phyloP scores from a whole-genome alignment of 106 monocot species.

The Gastrodia elata region DNA sequence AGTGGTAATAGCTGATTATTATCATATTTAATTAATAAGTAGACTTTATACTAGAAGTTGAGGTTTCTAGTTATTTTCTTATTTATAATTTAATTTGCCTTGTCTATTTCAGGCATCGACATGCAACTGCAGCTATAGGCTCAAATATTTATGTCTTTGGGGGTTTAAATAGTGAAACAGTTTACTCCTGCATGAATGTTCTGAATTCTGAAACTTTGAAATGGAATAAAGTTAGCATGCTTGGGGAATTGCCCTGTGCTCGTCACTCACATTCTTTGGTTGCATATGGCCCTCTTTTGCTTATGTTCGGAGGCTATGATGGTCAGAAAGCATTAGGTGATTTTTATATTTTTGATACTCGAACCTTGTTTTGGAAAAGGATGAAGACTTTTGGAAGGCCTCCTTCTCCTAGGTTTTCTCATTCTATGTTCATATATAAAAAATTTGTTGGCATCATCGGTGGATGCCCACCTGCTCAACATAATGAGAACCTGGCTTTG shows the following conservation, averaged over 20 bases:
- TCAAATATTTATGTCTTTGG: slow-evolving; percentile 82
- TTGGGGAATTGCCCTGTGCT: slow-evolving; percentile 68
- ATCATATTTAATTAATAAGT: not conserved
- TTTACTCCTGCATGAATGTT: slow-evolving; percentile 68
- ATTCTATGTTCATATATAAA: slow-evolving; percentile 80
- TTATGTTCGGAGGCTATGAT: slow-evolving; percentile 87
- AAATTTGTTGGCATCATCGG: slow-evolving; percentile 77
- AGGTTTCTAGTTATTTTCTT: not conserved
- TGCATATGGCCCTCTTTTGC: slow-evolving; percentile 41
- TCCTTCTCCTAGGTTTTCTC: slow-evolving; percentile 86
- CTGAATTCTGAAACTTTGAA: slow-evolving; percentile 48
- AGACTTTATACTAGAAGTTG: not conserved
- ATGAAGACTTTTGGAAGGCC: slow-evolving; percentile 40
- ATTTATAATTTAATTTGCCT: not conserved
- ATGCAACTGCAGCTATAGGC: slow-evolving; percentile 77
- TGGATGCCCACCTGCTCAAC: slow-evolving; percentile 66
- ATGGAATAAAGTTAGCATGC: slow-evolving; percentile 42
- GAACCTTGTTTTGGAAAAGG: slow-evolving; percentile 42
- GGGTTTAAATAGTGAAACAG: slow-evolving; percentile 62
- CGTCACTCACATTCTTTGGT: slow-evolving; percentile 84
- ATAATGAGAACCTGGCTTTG: slow-evolving; percentile 40
- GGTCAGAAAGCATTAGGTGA: slow-evolving; percentile 71
- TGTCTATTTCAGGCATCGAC: slow-evolving; percentile 67
- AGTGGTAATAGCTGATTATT: not conserved
- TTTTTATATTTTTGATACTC: slow-evolving; percentile 61